phyloP scores from a whole-genome alignment of 768 basidiomycete genomes.

The Pilatotrama ljubarskyi region DNA sequence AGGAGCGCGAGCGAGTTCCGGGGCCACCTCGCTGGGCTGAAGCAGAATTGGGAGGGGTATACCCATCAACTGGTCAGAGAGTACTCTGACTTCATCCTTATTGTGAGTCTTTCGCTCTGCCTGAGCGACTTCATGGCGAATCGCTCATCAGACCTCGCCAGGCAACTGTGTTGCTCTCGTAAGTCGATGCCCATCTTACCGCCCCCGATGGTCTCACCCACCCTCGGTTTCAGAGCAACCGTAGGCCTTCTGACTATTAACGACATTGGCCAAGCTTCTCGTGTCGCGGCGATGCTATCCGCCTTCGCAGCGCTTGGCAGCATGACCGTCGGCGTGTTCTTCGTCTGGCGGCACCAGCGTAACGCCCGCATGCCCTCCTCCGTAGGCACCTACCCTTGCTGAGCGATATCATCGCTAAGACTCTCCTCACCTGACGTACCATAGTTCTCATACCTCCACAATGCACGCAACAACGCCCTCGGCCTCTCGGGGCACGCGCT shows the following conservation, averaged over 20 bases:
- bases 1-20: conserved; percentile 49
- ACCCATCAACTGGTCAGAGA: conserved; percentile 52
- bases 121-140: no score
- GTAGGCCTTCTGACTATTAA: conserved; percentile 50
- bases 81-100: conserved; percentile 56
- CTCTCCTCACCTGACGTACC: no score
- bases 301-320: conserved; percentile 54
- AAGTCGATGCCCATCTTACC: conserved; percentile 23
- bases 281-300: conserved; percentile 43
- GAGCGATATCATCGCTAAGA: neutral
- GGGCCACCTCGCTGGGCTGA: conserved; percentile 49
- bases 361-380: conserved; percentile 47
- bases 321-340: conserved; percentile 56
- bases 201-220: neutral
- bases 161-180: conserved; percentile 58
- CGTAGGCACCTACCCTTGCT: neutral
- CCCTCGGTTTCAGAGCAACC: conserved; percentile 40
- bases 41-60: conserved; percentile 50
- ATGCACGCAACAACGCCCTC: conserved; percentile 44
- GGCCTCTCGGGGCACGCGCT: conserved; percentile 53
- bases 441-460: conserved; percentile 56
- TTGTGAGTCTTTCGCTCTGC: conserved; percentile 43
- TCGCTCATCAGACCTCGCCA: conserved; percentile 21
- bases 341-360: conserved; percentile 55
- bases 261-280: conserved; percentile 34